Base-by-base conservation (phyloP, 257 asterid genomes). In the Vinca minor region DNA sequence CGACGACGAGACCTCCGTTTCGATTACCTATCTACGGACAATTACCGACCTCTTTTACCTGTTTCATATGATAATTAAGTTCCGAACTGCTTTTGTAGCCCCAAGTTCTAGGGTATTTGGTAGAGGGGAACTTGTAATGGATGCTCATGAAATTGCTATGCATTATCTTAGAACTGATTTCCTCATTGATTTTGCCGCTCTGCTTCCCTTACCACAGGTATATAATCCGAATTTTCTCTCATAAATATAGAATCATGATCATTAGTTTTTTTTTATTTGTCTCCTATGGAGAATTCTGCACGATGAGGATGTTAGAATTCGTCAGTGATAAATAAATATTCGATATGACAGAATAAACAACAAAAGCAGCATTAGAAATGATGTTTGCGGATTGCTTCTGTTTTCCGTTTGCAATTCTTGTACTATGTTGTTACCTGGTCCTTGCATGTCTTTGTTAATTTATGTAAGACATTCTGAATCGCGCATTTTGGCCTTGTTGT, bases 41-140 rank as follows among this genome's bases (percentile, higher is more conserved):
- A 15, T 93, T n/a, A 38, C 65, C 8, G 97, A 89, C 74, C 20
- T 93, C 3, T 87, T 85, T 64, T 92, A 87, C 59, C 68, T 89
- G 50, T 76, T 92, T 3, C 97, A 93, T 36, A 84, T 93, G 58
- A 2, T 78, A 17, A 78, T 93, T 80, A 89, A 93, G 87, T 93
- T 93, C 56, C 84, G 98, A 8, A 87, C 87, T 76, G 98, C 97
- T 38, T 89, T 82, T 60, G 91, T 93, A 2, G 94, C 96, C 10
- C 97, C 96, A 0, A 84, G 84, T 62, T 93, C 98, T 6, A 76
- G 95, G 59, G 96, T 89, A 21, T 92, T 92, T 32, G 98, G 98
- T 13, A 83, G 95, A 41, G 98, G 98, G 14, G 98, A 89, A 76
- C 96, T 93, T 54, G 97, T 93, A 2, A 85, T 76, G 94, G 96